Conservation (phyloP, 805 yeast species). For the Candida sonorensis region DNA sequence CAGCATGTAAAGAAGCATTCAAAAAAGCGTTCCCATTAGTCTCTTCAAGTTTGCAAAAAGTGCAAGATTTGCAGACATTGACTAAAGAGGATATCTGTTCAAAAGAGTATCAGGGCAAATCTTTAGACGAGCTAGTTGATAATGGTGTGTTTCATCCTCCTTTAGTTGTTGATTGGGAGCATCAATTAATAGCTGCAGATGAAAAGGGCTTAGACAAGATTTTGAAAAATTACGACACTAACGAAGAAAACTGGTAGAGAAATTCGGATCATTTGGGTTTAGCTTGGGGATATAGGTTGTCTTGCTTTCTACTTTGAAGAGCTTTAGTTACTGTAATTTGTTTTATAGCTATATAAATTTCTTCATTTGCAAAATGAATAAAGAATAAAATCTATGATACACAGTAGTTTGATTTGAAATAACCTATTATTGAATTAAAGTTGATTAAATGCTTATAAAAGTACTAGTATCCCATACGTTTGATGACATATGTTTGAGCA, state of each 20-base stretch:
- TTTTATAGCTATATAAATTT: no score
- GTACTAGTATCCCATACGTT: slow-evolving; percentile 68
- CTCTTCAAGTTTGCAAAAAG: slow-evolving; percentile 9
- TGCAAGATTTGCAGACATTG: slow-evolving; percentile 16
- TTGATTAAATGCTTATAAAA: neutral
- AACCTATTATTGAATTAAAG: neutral
- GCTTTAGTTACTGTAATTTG: no score
- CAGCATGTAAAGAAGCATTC: slow-evolving; percentile 23
- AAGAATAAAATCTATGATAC: no score
- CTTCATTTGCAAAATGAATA: no score
- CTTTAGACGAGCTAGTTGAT: slow-evolving; percentile 14
- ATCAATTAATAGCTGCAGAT: slow-evolving; percentile 46
- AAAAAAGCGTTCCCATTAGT: slow-evolving; percentile 24
- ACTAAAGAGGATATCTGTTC: slow-evolving; percentile 4
- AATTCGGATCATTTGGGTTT: no score
- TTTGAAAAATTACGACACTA: slow-evolving; percentile 30
- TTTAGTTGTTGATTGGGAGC: slow-evolving; percentile 58
- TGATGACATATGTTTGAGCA: slow-evolving; percentile 86
- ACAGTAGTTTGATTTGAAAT: no score
- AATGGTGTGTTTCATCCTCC: slow-evolving; percentile 34
- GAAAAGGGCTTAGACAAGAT: slow-evolving; percentile 36
- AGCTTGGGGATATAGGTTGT: no score
- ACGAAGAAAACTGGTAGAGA: slow-evolving; percentile 12
- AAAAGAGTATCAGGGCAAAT: slow-evolving; percentile 8
- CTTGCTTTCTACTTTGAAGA: no score